Evolutionary conservation across 1,139 yeast genomes (phyloP).

Genomic region (Pneumocystis murina): DNA sequence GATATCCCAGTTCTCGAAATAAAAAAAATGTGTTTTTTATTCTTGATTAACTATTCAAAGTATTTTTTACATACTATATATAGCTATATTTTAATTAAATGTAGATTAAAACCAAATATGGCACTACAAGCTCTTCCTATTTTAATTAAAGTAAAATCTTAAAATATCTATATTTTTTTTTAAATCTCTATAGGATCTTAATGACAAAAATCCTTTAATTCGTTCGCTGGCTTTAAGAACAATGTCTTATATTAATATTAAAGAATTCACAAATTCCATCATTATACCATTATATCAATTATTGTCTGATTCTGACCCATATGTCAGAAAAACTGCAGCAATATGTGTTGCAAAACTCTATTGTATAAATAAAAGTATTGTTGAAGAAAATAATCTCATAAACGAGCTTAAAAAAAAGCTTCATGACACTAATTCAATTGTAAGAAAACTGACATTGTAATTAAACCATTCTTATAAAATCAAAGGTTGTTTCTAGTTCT

Average conservation of each 20-base stretch:
- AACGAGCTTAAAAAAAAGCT: conserved; percentile 44
- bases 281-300: conserved; percentile 27
- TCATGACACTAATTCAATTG: conserved; percentile 40
- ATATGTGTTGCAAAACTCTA: conserved; percentile 56
- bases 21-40: conserved; percentile 44
- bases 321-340: conserved; percentile 56
- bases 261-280: conserved; percentile 37
- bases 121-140: conserved; percentile 44
- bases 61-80: conserved; percentile 35
- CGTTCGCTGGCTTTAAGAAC: conserved; percentile 51
- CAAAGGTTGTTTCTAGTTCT: conserved; percentile 41
- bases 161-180: neutral
- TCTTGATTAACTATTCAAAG: conserved; percentile 44
- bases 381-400: conserved; percentile 35
- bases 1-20: conserved; percentile 54
- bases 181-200: conserved; percentile 28
- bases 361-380: conserved; percentile 38
- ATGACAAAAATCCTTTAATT: conserved; percentile 29
- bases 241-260: conserved; percentile 41
- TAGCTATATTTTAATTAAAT: neutral
- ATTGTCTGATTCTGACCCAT: conserved; percentile 41
- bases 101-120: conserved; percentile 3
- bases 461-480: neutral
- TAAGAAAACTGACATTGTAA: conserved; percentile 18
- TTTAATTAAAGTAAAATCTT: conserved; percentile 25